Base-by-base conservation (phyloP, 164 flowering plant species). In the Vitis cinerea region DNA sequence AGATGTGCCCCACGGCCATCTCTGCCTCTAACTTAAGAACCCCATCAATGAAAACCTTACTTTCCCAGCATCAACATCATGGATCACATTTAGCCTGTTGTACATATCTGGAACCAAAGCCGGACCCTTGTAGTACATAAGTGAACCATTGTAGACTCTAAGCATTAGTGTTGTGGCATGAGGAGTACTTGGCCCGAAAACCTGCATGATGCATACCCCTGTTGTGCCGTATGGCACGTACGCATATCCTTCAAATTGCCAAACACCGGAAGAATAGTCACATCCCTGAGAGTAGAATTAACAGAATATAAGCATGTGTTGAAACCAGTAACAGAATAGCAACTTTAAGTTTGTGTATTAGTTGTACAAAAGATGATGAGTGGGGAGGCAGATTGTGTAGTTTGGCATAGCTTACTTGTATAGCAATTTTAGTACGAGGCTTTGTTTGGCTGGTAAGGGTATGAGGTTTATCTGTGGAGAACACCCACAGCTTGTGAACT, bases 171-270 rank as follows among this genome's bases (percentile, higher is more conserved):
- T 78, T 2, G 82, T 78, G 44, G 81, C 76, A 12, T 53, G 80
- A 12, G 69, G 76, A 6, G 63, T 51, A 10, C 11, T 53, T 10
- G 77, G 72, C 6, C 83, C 83, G 54, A 78, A 79, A 1, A 79
- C 77, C 65, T 83, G 84, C 84, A 81, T 81, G 14, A 83, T 68
- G 71, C 72, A 58, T 9, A 75, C 86, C 0, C 83, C 81, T 2
- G 81, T 65, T 15, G 84, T 83, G 8, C 81, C 79, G 0, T 17
- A 1, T 8, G 83, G 83, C 49, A 80, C 74, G 17, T 75, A 78
- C 1, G 74, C 80, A 13, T 74, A 67, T 16, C 71, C 86, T 62
- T 79, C 79, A 23, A 79, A 83, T 72, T 83, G 82, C 84, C 86
- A 81, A 0, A 79, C 79, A 0, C 82, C 81, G 1, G 73, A 70